Evolutionary conservation across 495 filamentous ascomycete genomes (phyloP).

Genomic region (Endocarpon pusillum): DNA sequence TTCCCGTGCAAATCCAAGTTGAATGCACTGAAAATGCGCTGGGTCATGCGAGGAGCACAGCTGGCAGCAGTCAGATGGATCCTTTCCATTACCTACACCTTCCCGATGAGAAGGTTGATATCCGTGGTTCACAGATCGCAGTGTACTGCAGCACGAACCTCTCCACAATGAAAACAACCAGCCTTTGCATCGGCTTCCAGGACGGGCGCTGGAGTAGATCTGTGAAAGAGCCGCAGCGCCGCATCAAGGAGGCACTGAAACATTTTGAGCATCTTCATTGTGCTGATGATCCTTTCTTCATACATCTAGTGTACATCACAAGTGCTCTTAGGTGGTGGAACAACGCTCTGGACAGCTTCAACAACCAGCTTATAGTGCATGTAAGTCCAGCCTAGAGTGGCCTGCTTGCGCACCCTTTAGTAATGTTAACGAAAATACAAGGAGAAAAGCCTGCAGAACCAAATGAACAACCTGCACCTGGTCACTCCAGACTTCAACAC

Average conservation of each 20-base stretch:
- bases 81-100: constrained; percentile 7
- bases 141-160: not conserved
- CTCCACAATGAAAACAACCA: not conserved
- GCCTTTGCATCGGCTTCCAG: not conserved
- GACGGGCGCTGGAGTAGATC: constrained; percentile 3
- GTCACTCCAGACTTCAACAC: not conserved
- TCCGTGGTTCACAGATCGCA: not conserved
- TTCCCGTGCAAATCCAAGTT: constrained; percentile 4
- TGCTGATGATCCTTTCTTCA: not conserved
- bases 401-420: too few species aligned
- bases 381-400: too few species aligned
- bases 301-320: not conserved
- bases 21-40: constrained; percentile 1
- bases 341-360: constrained; percentile 3
- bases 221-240: constrained; percentile 1
- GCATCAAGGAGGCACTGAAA: constrained; percentile 1
- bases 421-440: too few species aligned
- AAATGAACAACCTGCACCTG: too few species aligned
- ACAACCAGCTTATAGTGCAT: constrained; percentile 1
- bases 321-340: constrained; percentile 2
- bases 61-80: constrained; percentile 5
- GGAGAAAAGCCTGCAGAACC: too few species aligned
- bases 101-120: not conserved
- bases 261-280: not conserved
- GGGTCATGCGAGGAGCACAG: constrained; percentile 2